Evolutionary conservation across 2,329 filamentous ascomycete species (phyloP).

Genomic region (Harringtonia aguacate): DNA sequence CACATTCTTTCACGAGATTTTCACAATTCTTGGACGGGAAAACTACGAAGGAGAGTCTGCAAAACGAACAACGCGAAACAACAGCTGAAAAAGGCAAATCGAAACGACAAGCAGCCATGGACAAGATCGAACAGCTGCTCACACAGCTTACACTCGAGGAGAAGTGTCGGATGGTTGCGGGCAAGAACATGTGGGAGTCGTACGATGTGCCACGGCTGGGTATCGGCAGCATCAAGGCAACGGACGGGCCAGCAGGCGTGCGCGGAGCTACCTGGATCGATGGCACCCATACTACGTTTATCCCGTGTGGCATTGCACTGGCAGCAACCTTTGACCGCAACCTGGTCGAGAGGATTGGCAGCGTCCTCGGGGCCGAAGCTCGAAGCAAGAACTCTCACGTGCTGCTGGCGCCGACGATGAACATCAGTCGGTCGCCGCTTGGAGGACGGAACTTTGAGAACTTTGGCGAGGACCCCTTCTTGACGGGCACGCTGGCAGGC

Average conservation of each 20-base stretch:
- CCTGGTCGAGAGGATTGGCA: constrained; percentile 40
- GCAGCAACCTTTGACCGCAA: constrained; percentile 58
- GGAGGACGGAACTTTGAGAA: constrained; percentile 29
- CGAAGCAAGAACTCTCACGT: constrained; percentile 58
- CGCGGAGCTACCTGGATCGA: constrained; percentile 20
- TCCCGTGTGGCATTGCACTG: constrained; percentile 32
- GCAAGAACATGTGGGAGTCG: constrained; percentile 20
- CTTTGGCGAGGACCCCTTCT: constrained; percentile 26
- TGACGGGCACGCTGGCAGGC: constrained; percentile 24
- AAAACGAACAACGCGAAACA: neutral
- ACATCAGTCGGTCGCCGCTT: constrained; percentile 27
- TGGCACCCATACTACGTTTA: constrained; percentile 31
- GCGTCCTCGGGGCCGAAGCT: constrained; percentile 57
- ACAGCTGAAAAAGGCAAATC: neutral
- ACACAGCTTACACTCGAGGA: neutral
- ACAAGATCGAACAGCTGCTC: neutral
- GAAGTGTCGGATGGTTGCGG: constrained; percentile 13
- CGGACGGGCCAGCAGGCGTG: constrained; percentile 23
- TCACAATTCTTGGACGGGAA: too few relatives aligned
- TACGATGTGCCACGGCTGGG: constrained; percentile 16
- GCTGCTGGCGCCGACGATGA: constrained; percentile 49
- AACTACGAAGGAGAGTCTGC: too few relatives aligned
- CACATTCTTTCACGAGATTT: too few relatives aligned
- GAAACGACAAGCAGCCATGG: neutral
- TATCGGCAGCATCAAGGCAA: constrained; percentile 20